Base-by-base conservation (phyloP, 2,329 filamentous ascomycete genomes). In the Tolypocladium pustulatum region DNA sequence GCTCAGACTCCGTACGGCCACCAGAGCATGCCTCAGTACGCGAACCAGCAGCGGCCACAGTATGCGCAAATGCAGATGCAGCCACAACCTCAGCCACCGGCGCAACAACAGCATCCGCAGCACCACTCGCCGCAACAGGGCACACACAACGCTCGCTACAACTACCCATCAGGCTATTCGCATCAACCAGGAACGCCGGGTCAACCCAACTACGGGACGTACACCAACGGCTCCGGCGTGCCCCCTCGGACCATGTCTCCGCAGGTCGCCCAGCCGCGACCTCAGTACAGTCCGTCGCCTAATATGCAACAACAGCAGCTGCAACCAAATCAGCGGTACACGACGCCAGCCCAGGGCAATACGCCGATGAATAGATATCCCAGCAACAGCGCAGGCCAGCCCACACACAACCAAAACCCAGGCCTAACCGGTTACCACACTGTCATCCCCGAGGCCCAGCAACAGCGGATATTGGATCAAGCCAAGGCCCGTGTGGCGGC, bases 1-100 rank as follows among this genome's bases (percentile, higher is more conserved):
- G 72, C 77, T 13, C 78, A 80, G 59, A 76, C 76, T 9, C 76
- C 78, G 0, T 83, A 81, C 59, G 76, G 78, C 13, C 80, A 83
- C 59, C 75, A 79, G 61, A 76, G 72, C 61, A 76, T 80, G 69
- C 72, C 73, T 12, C 74, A 80, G 53, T 82, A 76, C 60, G 73
- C 74, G 37, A 75, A 71, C 49, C 80, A 79, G 61, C 75, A 72
- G 61, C 75, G 79, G 57, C 73, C 75, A 32, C 76, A 76, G 58
- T 76, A 75, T 49, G 65, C 66, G 3, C 73, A 73, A 64, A 76
- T 73, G 62, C 71, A 72, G 15, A 54, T 58, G 56, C 59, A 60
- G 40, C 54, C 54, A 20, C 59, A 55, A 1, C 56, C 15, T 6
- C 37, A 49, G 9, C 25, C 43, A 22, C 30, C 25, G 17, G 46